phyloP scores from a whole-genome alignment of 1,284 basidiomycete genomes.

The Sporisorium sorghi region DNA sequence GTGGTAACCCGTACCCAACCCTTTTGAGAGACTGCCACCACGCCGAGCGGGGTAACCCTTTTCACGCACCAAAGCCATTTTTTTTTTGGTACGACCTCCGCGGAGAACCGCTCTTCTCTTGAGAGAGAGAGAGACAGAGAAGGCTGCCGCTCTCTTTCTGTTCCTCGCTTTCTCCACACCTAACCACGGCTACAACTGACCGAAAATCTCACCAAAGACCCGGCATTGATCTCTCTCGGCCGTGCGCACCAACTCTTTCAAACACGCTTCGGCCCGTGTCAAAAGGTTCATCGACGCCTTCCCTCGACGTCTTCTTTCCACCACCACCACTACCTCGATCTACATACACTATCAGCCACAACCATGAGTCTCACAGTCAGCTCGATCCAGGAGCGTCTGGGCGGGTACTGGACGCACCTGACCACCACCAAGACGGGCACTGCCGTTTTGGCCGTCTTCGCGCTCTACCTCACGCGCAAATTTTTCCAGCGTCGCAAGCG shows the following conservation, averaged over 20 bases:
- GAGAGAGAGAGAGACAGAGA: no score
- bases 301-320: background rate
- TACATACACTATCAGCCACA: background rate
- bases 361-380: constrained; percentile 34
- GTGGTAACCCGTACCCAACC: background rate
- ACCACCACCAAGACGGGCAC: constrained; percentile 31
- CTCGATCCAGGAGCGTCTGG: constrained; percentile 27
- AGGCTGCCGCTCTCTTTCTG: background rate
- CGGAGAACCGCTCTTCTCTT: background rate
- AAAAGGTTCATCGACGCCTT: no score
- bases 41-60: background rate
- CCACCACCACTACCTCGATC: background rate
- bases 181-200: no score
- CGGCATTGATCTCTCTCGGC: no score
- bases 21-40: background rate
- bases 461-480: constrained; percentile 26
- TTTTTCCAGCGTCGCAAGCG: constrained; percentile 24
- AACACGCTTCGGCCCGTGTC: no score
- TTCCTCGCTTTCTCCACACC: no score
- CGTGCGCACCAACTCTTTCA: no score
- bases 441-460: constrained; percentile 30
- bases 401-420: constrained; percentile 29
- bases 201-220: no score
- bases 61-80: constrained; percentile 7
- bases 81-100: background rate